phyloP scores from a whole-genome alignment of 1,284 basidiomycete genomes.

The Ustilago trichophora region DNA sequence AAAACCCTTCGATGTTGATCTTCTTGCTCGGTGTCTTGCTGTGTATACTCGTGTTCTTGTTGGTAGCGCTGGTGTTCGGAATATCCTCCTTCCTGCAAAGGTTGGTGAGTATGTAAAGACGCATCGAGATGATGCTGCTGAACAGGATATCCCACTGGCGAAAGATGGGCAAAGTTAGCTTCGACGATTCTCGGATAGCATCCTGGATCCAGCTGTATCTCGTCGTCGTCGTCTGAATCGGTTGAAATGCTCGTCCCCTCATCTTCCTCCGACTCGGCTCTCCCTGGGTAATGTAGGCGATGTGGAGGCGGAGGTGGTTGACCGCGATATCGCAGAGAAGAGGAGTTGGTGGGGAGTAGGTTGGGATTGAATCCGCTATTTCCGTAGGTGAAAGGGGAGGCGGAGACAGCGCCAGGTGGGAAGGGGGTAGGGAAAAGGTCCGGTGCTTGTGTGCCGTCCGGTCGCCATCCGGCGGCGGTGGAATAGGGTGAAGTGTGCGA shows the following conservation, averaged over 20 bases:
- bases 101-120: no score
- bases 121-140: no score
- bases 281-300: no score
- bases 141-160: no score
- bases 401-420: neutral
- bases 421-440: neutral
- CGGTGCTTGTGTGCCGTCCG: constrained; percentile 2
- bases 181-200: no score
- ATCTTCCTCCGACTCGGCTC: no score
- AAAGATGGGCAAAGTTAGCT: no score
- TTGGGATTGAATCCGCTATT: constrained; percentile 70
- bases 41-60: neutral
- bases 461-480: constrained; percentile 2
- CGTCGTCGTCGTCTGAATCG: no score
- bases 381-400: constrained; percentile 89
- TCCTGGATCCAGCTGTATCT: no score
- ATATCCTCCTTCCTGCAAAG: no score
- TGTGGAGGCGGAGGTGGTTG: neutral
- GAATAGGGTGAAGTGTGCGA: neutral
- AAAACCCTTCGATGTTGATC: constrained; percentile 5
- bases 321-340: neutral
- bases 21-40: neutral
- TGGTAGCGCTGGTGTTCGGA: neutral
- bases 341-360: constrained; percentile 13
- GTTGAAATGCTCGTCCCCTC: no score